A percentile compares a stretch with the other conserved stretches of the same genome.
These are phyloP conservation scores for Exophiala lecanii-corni DNA, from an alignment of 2,329 filamentous ascomycete genomes.

Conservation along the genomic window DNA sequence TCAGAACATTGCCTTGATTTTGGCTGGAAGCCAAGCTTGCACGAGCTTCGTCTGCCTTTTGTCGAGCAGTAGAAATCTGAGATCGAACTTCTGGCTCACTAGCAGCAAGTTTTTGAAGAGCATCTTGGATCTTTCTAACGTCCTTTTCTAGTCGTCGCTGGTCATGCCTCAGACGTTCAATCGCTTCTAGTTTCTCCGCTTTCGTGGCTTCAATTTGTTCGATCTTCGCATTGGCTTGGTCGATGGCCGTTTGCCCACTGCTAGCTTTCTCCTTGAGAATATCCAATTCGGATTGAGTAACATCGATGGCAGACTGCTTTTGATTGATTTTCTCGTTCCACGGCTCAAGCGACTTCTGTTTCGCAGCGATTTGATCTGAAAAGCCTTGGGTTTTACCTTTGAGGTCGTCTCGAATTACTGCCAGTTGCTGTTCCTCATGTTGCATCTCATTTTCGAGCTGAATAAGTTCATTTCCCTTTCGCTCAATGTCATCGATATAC, in stretches of 20 bases:
- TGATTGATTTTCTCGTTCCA: slow-evolving; percentile 98
- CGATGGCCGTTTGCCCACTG: slow-evolving; percentile 74
- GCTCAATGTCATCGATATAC: slow-evolving; percentile 72
- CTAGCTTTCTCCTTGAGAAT: slow-evolving; percentile 88
- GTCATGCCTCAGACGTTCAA: slow-evolving; percentile 70
- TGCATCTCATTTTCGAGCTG: slow-evolving; percentile 72
- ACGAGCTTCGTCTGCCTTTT: slow-evolving; percentile 93
- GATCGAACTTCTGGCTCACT: slow-evolving; percentile 78
- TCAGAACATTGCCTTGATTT: slow-evolving; percentile 86
- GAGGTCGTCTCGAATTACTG: slow-evolving; percentile 75
- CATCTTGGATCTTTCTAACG: slow-evolving; percentile 63
- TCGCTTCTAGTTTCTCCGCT: slow-evolving; percentile 64
- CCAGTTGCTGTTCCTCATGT: slow-evolving; percentile 74
- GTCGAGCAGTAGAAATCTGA: slow-evolving; percentile 81
- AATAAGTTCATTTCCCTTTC: slow-evolving; percentile 67
- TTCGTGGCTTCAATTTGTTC: slow-evolving; percentile 66
- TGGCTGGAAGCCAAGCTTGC: slow-evolving; percentile 86
- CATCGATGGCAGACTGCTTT: slow-evolving; percentile 88
- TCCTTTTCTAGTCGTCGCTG: slow-evolving; percentile 71
- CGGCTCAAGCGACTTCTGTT: slow-evolving; percentile 90
- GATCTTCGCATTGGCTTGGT: slow-evolving; percentile 79
- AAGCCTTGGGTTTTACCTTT: slow-evolving; percentile 95
- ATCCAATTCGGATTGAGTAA: slow-evolving; percentile 88
- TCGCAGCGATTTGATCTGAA: slow-evolving; percentile 84
- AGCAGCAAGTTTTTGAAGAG: slow-evolving; percentile 66